Percentiles rank a stretch among this genome's conserved stretches.
Conservation (phyloP, 1,284 basidiomycete species). For the Apiotrichum akiyoshidainum region DNA sequence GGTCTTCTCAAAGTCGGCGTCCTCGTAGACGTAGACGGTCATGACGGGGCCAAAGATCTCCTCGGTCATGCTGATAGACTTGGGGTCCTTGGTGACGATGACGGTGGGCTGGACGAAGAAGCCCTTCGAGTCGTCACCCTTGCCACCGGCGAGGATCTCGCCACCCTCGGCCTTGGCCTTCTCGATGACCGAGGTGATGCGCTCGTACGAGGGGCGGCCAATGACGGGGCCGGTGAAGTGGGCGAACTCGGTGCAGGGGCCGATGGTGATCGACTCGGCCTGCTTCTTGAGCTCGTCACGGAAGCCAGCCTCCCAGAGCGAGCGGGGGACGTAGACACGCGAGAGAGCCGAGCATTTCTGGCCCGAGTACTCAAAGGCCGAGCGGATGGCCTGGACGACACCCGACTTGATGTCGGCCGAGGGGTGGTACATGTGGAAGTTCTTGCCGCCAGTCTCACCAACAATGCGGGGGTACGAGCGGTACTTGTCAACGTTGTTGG, state of each 20-base stretch:
- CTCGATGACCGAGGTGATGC: slow-evolving; percentile 77
- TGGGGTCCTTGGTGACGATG: slow-evolving; percentile 88
- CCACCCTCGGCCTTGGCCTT: slow-evolving; percentile 86
- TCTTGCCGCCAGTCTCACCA: slow-evolving; percentile 81
- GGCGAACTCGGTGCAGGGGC: slow-evolving; percentile 69
- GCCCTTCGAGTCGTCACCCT: slow-evolving; percentile 80
- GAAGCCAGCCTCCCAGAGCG: slow-evolving; percentile 84
- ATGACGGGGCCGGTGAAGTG: slow-evolving; percentile 98
- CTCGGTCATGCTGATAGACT: slow-evolving; percentile 84
- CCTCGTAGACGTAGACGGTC: slow-evolving; percentile 85
- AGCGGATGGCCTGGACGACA: slow-evolving; percentile 82
- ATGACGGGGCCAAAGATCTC: slow-evolving; percentile 98
- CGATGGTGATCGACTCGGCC: slow-evolving; percentile 79
- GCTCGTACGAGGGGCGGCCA: slow-evolving; percentile 78
- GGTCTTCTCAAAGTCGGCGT: slow-evolving; percentile 76
- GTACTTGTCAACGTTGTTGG: slow-evolving; percentile 79
- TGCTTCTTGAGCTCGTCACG: slow-evolving; percentile 73
- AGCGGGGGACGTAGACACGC: slow-evolving; percentile 81
- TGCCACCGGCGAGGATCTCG: slow-evolving; percentile 82
- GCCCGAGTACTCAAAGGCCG: slow-evolving; percentile 92
- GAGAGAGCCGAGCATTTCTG: slow-evolving; percentile 98
- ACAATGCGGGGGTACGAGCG: slow-evolving; percentile 88
- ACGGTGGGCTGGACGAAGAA: slow-evolving; percentile 94
- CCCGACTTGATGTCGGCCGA: slow-evolving; percentile 84
- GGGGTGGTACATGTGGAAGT: slow-evolving; percentile 91